Base-by-base conservation (phyloP, 257 asterid species). In the Gentiana macrophylla region DNA sequence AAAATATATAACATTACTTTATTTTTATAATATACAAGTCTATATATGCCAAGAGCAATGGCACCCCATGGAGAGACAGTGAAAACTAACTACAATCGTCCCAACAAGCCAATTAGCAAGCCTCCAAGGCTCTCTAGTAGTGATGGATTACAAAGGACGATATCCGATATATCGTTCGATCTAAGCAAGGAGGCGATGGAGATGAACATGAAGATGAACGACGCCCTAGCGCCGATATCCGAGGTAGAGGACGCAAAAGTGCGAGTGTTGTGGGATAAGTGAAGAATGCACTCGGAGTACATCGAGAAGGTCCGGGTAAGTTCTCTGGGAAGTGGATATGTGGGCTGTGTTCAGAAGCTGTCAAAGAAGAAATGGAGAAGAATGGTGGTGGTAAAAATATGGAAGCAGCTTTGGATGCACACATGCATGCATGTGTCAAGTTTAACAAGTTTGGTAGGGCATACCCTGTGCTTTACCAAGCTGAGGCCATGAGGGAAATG, bases 181-280 rank as follows among this genome's bases (percentile, higher is more conserved):
- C 81, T 83, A 61, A 60, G 66, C 11, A 72, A 72, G 45, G 67
- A 70, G 52, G 34, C 41, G 1, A 13, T 33, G 2, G 59, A 43
- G 46, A 9, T 2, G 35, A 35, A 43, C 37, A 15, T 15, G 24
- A 15, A 15, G 24, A 15, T 15, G 24, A 10, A 7, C 46, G 9
- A 5, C 8, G 46, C 4, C 46, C 50, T 56, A 10, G 1, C 41
- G 49, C 72, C 88, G 1, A 74, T 86, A 50, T 76, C 84, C 0
- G 97, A 89, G 74, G 78, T 80, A 4, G 96, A 86, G 66, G 90
- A 82, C 8, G 91, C 96, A n/a, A 0, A 84, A 86, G 72, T 90
- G 98, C 66, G 98, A 90, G 79, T 84, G 98, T 53, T 90, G 98
- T n/a, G 96, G 98, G 48, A 75, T 90, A 91, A 73, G 73, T 2